Evolutionary conservation across 768 basidiomycete genomes (phyloP).

Genomic region (Kockovaella imperatae): DNA sequence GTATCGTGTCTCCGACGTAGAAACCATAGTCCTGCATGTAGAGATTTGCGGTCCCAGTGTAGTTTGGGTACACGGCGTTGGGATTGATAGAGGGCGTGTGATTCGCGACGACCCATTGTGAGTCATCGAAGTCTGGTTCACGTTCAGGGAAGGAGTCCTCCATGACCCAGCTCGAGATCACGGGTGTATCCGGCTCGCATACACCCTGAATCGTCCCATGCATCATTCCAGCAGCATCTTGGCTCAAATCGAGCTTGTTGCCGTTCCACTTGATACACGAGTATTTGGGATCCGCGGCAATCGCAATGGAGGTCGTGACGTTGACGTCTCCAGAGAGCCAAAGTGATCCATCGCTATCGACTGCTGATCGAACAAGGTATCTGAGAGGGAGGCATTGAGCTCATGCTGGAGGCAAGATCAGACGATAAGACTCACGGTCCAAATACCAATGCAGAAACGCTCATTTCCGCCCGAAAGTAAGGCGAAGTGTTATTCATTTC

Average conservation of each 20-base stretch:
- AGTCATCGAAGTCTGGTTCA: constrained; percentile 54
- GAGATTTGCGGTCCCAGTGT: constrained; percentile 48
- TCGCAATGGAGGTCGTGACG: constrained; percentile 53
- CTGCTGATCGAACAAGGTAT: constrained; percentile 49
- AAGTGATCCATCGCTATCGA: constrained; percentile 46
- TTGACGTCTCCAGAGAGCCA: constrained; percentile 64
- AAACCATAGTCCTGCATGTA: constrained; percentile 81
- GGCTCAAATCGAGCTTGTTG: too few relatives aligned
- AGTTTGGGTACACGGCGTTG: constrained; percentile 58
- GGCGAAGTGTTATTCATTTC: constrained; percentile 52
- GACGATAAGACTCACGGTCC: constrained; percentile 41
- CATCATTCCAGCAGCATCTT: too few relatives aligned
- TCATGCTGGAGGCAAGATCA: background rate
- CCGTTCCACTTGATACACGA: too few relatives aligned
- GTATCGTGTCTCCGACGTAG: constrained; percentile 50
- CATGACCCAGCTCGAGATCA: constrained; percentile 58
- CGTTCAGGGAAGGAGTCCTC: constrained; percentile 70
- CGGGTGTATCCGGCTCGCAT: too few relatives aligned
- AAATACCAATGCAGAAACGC: constrained; percentile 54
- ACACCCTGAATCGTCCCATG: too few relatives aligned
- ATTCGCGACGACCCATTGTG: constrained; percentile 59
- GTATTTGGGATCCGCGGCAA: too few relatives aligned
- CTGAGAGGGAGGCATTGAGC: too few relatives aligned
- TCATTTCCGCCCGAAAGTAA: constrained; percentile 68
- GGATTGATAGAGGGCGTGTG: constrained; percentile 69